Conservation (phyloP, 2,329 filamentous ascomycete species). For the Metarhizium humberi region DNA sequence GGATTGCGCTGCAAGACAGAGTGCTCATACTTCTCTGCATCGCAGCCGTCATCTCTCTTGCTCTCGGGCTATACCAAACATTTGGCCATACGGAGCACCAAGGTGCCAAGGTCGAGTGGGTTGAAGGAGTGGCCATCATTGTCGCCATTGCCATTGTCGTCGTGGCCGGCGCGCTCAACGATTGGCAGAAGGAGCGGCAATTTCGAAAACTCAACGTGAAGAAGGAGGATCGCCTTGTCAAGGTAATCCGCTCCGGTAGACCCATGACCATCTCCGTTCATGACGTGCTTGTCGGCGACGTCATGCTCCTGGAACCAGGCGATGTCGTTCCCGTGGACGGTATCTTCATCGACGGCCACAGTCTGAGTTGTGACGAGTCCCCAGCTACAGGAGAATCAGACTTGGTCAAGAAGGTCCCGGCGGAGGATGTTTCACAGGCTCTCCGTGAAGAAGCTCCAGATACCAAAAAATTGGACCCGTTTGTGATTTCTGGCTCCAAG, state of each 20-base stretch:
- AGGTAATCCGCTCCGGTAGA: conserved; percentile 58
- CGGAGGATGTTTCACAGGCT: conserved; percentile 20
- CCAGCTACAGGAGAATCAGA: conserved; percentile 68
- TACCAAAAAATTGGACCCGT: conserved; percentile 47
- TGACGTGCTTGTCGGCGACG: conserved; percentile 60
- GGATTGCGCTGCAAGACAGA: conserved; percentile 66
- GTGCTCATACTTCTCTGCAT: conserved; percentile 61
- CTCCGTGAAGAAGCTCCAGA: conserved; percentile 16
- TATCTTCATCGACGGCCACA: conserved; percentile 48
- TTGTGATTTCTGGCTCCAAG: conserved; percentile 49
- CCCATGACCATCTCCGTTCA: conserved; percentile 53
- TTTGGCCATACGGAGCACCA: conserved; percentile 38
- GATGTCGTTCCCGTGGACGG: conserved; percentile 64
- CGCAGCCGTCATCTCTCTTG: conserved; percentile 59
- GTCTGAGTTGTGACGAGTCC: conserved; percentile 58
- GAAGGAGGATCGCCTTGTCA: conserved; percentile 54
- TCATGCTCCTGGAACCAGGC: conserved; percentile 59
- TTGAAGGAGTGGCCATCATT: conserved; percentile 58
- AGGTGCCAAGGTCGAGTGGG: conserved; percentile 50
- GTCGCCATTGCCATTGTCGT: conserved; percentile 43
- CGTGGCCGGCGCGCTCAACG: conserved; percentile 37
- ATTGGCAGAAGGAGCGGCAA: conserved; percentile 59
- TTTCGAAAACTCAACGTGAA: conserved; percentile 52
- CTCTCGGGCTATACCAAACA: conserved; percentile 61
- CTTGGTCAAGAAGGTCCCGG: conserved; percentile 55